Evolutionary conservation across 2,329 filamentous ascomycete species (phyloP), one percentile per base, ranked within the genome.

Genomic region (Pseudocercospora crystallina): DNA sequence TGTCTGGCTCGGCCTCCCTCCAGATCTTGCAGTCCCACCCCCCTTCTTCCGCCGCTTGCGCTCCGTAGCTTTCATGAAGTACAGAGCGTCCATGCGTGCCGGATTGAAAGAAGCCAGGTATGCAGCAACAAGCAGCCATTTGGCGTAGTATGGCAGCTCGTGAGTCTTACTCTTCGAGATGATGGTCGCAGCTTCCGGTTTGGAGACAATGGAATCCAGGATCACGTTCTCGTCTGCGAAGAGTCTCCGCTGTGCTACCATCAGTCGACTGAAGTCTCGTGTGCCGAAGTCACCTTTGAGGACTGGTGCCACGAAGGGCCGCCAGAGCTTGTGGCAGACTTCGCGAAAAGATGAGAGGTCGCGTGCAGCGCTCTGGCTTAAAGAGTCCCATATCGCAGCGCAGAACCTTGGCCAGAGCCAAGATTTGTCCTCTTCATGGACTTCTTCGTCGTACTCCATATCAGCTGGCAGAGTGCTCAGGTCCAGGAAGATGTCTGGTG

Each of bases 91-190:
- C 64, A 87, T 82, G n/a, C 83, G 80, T 1, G 86, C 73, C 11
- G 86, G 81, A 67, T 91, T 94, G 76, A 89, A 89, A 1, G 87
- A 90, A 44, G 89, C 86, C 2, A 94, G 81, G 70, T 94, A 94
- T 3, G 88, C 85, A 32, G 88, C 83, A 20, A 90, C 77, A 9
- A 94, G 80, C 26, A 92, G 78, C 46, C 88, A 80, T 35, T 87
- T 85, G 2, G 88, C 85, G 43, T 85, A 87, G 47, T 84, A 85
- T 0, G 89, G 88, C 5, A 94, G 67, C 34, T 76, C 71, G 53
- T 77, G 76, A 1, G 68, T 51, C 38, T 61, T 53, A 12, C 56
- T 47, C 35, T 55, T 56, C 42, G 56, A 34, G 9, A 39, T 46
- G 9, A 53, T 39, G 2, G 49, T 39, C 5, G 57, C 49, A 1